Evolutionary conservation across 805 yeast genomes (phyloP).

Genomic region (Yamadazyma scolyti): DNA sequence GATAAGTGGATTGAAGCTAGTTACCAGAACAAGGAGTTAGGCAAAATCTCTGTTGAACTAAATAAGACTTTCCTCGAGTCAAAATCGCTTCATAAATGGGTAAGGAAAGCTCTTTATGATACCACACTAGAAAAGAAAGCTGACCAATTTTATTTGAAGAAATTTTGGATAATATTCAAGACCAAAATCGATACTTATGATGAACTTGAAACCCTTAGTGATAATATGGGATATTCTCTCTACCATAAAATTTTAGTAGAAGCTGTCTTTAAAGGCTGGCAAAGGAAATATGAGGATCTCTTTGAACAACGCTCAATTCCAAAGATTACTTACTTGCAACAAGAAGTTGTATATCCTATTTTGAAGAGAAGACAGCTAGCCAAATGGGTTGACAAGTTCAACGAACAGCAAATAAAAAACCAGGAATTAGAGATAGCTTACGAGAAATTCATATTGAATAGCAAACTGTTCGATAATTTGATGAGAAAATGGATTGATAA

Average conservation of each 20-base stretch:
- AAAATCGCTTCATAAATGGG: constrained; percentile 1
- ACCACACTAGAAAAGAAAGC: constrained; percentile 9
- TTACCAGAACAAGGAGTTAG: neutral
- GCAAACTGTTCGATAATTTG: constrained; percentile 2
- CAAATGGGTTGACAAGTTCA: constrained; percentile 20
- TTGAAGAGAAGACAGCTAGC: constrained; percentile 10
- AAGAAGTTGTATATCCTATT: constrained; percentile 11
- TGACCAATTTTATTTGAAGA: constrained; percentile 8
- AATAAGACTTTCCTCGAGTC: neutral
- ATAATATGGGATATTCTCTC: constrained; percentile 2
- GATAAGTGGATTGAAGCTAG: neutral
- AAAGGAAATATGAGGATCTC: constrained; percentile 12
- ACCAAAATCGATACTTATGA: constrained; percentile 2
- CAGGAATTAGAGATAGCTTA: neutral
- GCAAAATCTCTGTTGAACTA: too few species aligned
- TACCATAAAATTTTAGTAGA: constrained; percentile 4
- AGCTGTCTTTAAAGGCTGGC: constrained; percentile 20
- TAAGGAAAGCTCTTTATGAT: constrained; percentile 2
- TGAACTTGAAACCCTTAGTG: neutral
- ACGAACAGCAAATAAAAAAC: constrained; percentile 9
- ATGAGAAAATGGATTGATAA: constrained; percentile 14
- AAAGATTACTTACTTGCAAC: constrained; percentile 16
- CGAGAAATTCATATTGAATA: constrained; percentile 1
- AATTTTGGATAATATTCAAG: constrained; percentile 2
- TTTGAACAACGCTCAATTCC: constrained; percentile 17